Evolutionary conservation across 2,329 filamentous ascomycete genomes (phyloP), one percentile per base, ranked within the genome.

Genomic region (Arthrobotrys iridis): DNA sequence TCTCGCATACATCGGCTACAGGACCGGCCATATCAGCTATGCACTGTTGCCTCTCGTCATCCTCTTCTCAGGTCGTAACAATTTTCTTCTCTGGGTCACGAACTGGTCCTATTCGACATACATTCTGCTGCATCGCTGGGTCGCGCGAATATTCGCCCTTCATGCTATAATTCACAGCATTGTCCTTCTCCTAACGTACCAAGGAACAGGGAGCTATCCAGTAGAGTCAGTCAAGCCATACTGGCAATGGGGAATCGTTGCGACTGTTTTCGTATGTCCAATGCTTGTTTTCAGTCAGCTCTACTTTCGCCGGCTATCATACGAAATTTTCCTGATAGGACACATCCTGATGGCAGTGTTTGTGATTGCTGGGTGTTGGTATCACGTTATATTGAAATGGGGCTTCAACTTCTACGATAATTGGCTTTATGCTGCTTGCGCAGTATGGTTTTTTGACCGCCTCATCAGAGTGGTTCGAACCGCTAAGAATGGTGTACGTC

Each of bases 81-180:
- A 84, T 62, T 20, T 86, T 1, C 81, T 86, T 0, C 81, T 86
- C 0, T 84, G 82, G 80, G 41, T 85, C 0, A 86, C 85, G 1
- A 82, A 84, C 77, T 87, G 85, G 85, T 83, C 81, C 0, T 83
- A 85, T 72, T 82, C 82, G 0, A 87, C 86, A 0, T 86, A 82
- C 60, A 72, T 86, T 2, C 78, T 86, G 0, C 80, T 86, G 0
- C 85, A 87, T 74, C 82, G 85, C 8, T 86, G 84, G 84, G 79
- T 85, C 0, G 85, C 85, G 0, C 79, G 82, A 20, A 80, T 87
- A 5, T 83, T 81, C 24, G 82, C 82, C 0, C 46, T 86, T 0
- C 82, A 88, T 50, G 84, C 83, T 0, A 78, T 83, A 6, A 48
- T 87, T 0, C 86, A 88, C 79, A 83, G 82, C 0, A 79, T 84